Evolutionary conservation across 768 basidiomycete genomes (phyloP), one percentile per base, ranked within the genome.

Genomic region (Albatrellus ellisii): DNA sequence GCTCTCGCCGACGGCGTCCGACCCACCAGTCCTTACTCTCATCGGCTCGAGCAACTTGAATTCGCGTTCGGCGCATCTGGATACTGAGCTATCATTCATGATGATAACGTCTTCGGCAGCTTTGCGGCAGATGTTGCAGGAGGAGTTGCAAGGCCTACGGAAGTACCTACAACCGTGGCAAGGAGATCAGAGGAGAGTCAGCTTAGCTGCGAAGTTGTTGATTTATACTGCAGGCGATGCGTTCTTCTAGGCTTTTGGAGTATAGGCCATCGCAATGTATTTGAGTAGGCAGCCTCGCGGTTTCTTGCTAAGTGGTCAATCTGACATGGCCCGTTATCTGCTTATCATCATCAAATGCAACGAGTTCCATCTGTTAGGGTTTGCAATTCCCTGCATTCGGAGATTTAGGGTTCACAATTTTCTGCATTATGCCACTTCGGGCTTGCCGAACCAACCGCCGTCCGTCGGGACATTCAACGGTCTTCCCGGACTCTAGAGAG

Each of bases 31-130:
- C 39, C 58, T 89, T 26, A 91, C 91, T 0, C 72, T 97, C 37
- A 87, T 97, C 57, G 92, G 92, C 8, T 94, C 90, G 0, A 94
- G 91, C 3, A 97, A 97, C 58, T 72, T 97, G 38, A 92, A 92
- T 54, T 83, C 89, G 3, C 80, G 92, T 4, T 92, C 90, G 1
- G 73, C 88, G 1, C 75, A 86, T 49, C 75, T 97, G 28, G 92
- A 95, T 58, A 88, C 87, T 7, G 92, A 95, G 53, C 67, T 95
- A 25, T 92, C 89, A 0, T 87, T 95, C 57, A 55, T 92, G 36
- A 75, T 95, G 70, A 56, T 80, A 36, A 72, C 86, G 9, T 75
- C 79, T 17, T 77, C 78, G 12, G 26, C 54, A 8, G 42, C 56
- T 1, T 54, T 86, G 29, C 69, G 70, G 24, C 56, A 56, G 33